Conservation (phyloP, 2,329 filamentous ascomycete genomes). For the Alternaria postmessia region DNA sequence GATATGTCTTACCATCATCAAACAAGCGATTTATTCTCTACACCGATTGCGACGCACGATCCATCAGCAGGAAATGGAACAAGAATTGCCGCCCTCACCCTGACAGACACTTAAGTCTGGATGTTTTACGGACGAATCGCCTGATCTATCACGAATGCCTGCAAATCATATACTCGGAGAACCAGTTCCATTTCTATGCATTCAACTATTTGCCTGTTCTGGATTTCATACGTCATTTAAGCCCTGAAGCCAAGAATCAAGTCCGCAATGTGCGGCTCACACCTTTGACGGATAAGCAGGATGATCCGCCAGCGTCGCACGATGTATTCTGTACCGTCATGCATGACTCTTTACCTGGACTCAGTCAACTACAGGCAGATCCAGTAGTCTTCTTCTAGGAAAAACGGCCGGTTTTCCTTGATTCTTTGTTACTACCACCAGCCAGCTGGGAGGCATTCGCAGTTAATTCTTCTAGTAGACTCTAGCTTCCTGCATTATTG, state of each 20-base stretch:
- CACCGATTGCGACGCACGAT: slow-evolving; percentile 53
- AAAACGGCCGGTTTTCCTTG: neutral
- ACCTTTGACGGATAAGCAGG: slow-evolving; percentile 47
- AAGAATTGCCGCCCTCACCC: slow-evolving; percentile 45
- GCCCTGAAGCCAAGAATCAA: slow-evolving; percentile 49
- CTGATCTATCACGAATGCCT: slow-evolving; percentile 52
- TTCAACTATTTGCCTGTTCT: slow-evolving; percentile 52
- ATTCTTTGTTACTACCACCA: neutral
- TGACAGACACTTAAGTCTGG: slow-evolving; percentile 44
- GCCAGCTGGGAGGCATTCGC: neutral
- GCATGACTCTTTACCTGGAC: slow-evolving; percentile 48
- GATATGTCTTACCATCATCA: slow-evolving; percentile 49
- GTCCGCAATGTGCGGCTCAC: slow-evolving; percentile 48
- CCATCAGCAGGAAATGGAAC: slow-evolving; percentile 51
- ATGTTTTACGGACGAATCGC: slow-evolving; percentile 48
- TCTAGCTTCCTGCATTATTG: neutral
- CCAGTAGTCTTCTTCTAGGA: slow-evolving; percentile 47
- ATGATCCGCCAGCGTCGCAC: slow-evolving; percentile 45
- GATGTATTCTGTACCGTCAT: slow-evolving; percentile 51
- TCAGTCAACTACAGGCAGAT: slow-evolving; percentile 49
- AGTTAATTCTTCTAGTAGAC: neutral
- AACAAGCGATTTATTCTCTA: slow-evolving; percentile 57
- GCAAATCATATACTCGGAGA: slow-evolving; percentile 50
- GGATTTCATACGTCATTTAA: slow-evolving; percentile 51
- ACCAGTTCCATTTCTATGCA: slow-evolving; percentile 51